These are phyloP conservation scores for Bipolaris gigantea DNA, from an alignment of 2,329 filamentous ascomycete genomes.

Conservation along the genomic window DNA sequence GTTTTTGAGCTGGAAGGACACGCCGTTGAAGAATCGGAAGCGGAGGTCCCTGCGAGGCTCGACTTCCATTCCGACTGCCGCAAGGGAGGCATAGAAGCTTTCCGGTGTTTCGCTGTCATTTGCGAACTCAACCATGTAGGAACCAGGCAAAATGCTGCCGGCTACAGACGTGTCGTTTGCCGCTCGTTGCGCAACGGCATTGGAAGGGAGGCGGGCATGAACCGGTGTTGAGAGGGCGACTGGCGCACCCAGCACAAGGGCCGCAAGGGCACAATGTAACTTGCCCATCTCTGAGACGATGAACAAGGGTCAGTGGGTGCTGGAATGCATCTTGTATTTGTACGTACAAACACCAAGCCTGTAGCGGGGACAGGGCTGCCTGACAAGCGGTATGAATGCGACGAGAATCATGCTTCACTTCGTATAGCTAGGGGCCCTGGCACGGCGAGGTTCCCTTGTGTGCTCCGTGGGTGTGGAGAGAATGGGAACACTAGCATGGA, in stretches of 20 bases:
- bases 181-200: not conserved
- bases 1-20: slow-evolving; percentile 18
- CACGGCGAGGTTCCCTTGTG: not conserved
- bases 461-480: not conserved
- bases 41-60: slow-evolving; percentile 21
- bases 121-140: slow-evolving; percentile 25
- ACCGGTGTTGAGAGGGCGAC: not conserved
- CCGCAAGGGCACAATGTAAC: slow-evolving; percentile 2
- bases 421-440: not conserved
- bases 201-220: not conserved
- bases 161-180: not conserved
- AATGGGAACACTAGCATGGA: slow-evolving; percentile 4
- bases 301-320: not conserved
- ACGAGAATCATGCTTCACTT: slow-evolving; percentile 2
- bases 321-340: not conserved
- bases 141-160: slow-evolving; percentile 2
- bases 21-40: slow-evolving; percentile 22
- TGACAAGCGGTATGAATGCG: not conserved
- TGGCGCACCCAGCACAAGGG: slow-evolving; percentile 7
- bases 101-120: slow-evolving; percentile 13
- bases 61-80: slow-evolving; percentile 10
- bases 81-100: slow-evolving; percentile 18
- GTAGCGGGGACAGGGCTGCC: not conserved
- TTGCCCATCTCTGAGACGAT: not conserved
- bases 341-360: slow-evolving; percentile 7